Base-by-base conservation (phyloP, 2,329 filamentous ascomycete species). In the Mycosphaerella arachidis region DNA sequence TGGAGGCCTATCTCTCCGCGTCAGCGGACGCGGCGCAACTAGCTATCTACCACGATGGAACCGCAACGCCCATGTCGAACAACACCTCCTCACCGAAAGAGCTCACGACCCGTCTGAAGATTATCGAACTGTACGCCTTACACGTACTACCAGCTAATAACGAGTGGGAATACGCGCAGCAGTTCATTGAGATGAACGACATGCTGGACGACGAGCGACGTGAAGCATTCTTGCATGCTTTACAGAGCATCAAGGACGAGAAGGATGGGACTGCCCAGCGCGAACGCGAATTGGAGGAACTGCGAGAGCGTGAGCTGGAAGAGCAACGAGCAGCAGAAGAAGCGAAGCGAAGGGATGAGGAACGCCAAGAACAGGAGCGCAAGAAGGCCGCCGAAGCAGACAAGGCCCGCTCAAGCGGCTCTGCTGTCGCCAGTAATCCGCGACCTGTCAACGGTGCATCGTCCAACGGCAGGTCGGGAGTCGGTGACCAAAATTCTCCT, bases 131-230 rank as follows among this genome's bases (percentile, higher is more conserved):
- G 8, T 99, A 97, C 74, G 95, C 92, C 1, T 82, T 99, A 4
- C 94, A 99, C 72, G 91, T 97, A 7, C 84, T 99, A n/a, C 86
- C 93, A 5, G 84, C 91, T 56, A 97, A 97, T 68, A 87, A 91
- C 58, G 92, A 97, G 76, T 99, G 94, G 94, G 91, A 96, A 60
- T 97, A 97, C 69, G 91, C 94, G 4, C 85, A 86, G 61, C 90
- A 96, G 68, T 97, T 97, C 74, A 95, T 97, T 70, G 86, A 82
- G 69, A 85, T 91, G 70, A 94, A 87, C 73, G 87, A 93, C 51
- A 86, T 96, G 29, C 82, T 99, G 1, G 93, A 97, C 73, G 93
- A 97, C 55, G 94, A 97, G 77, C 85, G 91, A 48, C 86, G 91
- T 63, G 91, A 97, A 68, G 87, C 90, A 0, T 97, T 97, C 73